phyloP scores from a whole-genome alignment of 2,329 filamentous ascomycete species.

The Leptoxyphium fumago region DNA sequence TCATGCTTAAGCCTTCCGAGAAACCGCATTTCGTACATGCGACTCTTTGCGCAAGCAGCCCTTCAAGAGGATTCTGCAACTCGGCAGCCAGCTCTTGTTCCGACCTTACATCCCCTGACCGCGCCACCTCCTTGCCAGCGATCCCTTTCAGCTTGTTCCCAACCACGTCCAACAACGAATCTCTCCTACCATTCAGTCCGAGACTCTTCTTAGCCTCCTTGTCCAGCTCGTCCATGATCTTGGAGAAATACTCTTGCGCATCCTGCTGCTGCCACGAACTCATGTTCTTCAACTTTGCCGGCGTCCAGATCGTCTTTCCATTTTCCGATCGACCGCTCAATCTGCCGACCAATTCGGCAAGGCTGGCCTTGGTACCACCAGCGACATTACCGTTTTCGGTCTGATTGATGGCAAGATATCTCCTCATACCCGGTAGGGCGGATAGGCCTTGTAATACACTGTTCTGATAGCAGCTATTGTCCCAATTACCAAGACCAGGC shows the following conservation, averaged over 20 bases:
- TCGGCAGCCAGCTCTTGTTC: constrained; percentile 3
- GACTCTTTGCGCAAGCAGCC: constrained; percentile 73
- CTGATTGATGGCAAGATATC: constrained; percentile 38
- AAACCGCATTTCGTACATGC: constrained; percentile 75
- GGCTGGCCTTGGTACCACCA: constrained; percentile 23
- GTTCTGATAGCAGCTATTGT: constrained; percentile 97
- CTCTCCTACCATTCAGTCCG: constrained; percentile 5
- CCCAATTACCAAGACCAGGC: constrained; percentile 69
- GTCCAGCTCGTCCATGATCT: constrained; percentile 52
- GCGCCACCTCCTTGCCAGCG: constrained; percentile 1
- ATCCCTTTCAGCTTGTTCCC: constrained; percentile 3
- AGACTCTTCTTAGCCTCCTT: constrained; percentile 28
- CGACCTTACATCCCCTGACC: neutral
- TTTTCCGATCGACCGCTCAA: constrained; percentile 57
- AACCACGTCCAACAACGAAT: constrained; percentile 14
- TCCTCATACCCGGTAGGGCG: constrained; percentile 53
- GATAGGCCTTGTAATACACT: constrained; percentile 64
- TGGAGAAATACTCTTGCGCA: constrained; percentile 92
- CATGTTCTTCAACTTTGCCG: constrained; percentile 71
- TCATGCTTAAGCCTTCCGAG: constrained; percentile 77
- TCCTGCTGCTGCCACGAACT: constrained; percentile 94
- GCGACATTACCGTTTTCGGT: neutral
- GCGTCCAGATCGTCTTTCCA: constrained; percentile 69
- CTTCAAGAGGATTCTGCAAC: constrained; percentile 67
- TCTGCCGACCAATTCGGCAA: constrained; percentile 53